A percentile compares a stretch with the other conserved stretches of the same genome.
phyloP scores from a whole-genome alignment of 2,329 filamentous ascomycete species.

The Monilinia aucupariae region DNA sequence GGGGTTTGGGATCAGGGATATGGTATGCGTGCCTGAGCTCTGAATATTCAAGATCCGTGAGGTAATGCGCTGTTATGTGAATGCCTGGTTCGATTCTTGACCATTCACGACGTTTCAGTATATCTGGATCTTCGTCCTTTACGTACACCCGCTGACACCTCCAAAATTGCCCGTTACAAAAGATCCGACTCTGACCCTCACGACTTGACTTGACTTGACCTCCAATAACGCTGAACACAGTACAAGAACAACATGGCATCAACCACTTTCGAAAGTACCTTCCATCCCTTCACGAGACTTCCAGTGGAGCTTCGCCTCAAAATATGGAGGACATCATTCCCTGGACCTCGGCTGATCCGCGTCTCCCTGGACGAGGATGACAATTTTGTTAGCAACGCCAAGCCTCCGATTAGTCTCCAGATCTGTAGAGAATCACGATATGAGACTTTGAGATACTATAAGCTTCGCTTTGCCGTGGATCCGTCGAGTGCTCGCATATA shows the following conservation, averaged over 20 bases:
- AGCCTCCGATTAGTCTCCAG: not conserved
- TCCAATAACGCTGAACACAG: not conserved
- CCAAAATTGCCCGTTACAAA: not conserved
- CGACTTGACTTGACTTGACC: not conserved
- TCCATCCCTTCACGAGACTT: not conserved
- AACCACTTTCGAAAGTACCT: not conserved
- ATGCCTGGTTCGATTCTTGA: not conserved
- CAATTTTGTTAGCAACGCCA: not conserved
- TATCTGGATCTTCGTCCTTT: not conserved
- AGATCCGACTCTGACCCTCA: not conserved
- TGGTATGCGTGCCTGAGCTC: not conserved
- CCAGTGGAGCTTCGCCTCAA: not conserved
- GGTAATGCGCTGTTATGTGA: not conserved
- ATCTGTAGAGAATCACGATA: constrained; percentile 2
- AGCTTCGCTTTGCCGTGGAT: not conserved
- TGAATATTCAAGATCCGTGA: not conserved
- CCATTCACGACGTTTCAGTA: not conserved
- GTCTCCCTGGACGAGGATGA: not conserved
- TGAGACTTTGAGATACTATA: not conserved
- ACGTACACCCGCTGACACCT: not conserved
- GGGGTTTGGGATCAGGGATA: no score
- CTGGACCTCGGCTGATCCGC: not conserved
- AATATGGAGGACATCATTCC: not conserved
- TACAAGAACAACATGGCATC: not conserved
- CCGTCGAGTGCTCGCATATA: not conserved